A percentile compares a stretch with the other conserved stretches of the same genome.
These are phyloP conservation scores for Penicillium sp. DNA, from an alignment of 2,329 filamentous ascomycete species.

Conservation along the genomic window DNA sequence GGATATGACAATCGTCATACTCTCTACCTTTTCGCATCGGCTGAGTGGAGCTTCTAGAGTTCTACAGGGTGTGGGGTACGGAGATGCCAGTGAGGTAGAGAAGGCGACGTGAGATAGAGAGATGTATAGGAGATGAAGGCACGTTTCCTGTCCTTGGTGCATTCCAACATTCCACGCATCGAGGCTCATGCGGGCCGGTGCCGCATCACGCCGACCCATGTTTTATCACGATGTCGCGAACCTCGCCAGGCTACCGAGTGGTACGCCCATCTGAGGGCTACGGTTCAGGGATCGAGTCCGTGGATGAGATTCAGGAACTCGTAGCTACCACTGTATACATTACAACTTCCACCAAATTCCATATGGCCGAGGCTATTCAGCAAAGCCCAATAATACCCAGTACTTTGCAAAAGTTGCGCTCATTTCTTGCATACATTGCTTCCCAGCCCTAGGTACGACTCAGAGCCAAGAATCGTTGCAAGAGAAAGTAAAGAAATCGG, in stretches of 20 bases:
- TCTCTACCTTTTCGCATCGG: conserved; percentile 1
- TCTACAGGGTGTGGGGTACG: background rate
- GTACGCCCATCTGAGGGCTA: conserved; percentile 4
- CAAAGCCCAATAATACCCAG: too few species aligned
- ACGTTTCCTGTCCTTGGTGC: background rate
- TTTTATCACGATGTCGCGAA: conserved; percentile 8
- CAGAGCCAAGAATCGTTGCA: too few species aligned
- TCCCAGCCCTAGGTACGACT: too few species aligned
- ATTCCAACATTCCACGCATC: background rate
- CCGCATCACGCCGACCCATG: conserved; percentile 13
- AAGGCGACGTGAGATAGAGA: too few species aligned
- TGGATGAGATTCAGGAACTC: background rate
- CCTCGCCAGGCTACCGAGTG: conserved; percentile 6
- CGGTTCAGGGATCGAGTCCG: conserved; percentile 1
- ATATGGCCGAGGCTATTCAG: too few species aligned
- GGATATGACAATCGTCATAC: background rate
- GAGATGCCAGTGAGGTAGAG: background rate
- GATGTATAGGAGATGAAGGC: background rate
- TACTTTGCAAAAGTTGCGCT: too few species aligned
- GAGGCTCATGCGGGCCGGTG: conserved; percentile 1
- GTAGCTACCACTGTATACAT: background rate
- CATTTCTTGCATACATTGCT: too few species aligned
- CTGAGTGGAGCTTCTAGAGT: background rate
- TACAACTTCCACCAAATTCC: too few species aligned
- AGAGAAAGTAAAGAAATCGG: conserved; percentile 14